Evolutionary conservation across 495 filamentous ascomycete genomes (phyloP), one percentile per base, ranked within the genome.

Genomic region (Saxophila tyrrhenica): DNA sequence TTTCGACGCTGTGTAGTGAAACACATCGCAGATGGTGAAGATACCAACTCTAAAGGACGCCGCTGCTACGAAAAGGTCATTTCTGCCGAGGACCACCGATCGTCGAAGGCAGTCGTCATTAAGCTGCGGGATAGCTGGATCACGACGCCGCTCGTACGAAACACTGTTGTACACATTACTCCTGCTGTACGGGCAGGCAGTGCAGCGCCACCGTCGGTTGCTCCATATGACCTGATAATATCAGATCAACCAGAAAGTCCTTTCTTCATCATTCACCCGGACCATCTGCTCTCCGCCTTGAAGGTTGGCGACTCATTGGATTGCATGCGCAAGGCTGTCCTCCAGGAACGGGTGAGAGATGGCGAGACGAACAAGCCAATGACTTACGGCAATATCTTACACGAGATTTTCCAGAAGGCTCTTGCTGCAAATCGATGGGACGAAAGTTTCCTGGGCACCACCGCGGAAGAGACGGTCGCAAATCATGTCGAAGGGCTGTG

Each of bases 381-480:
- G 56, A 78, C 94, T 3, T 98, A 95, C 64, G 92, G 92, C 29
- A 87, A 84, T 20, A 80, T 97, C 39, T 78, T 98, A 16, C 92
- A 98, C 69, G 90, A 95, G 55, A 77, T 97, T 46, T 95, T 96
- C 61, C 91, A 97, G 70, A 81, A 87, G 59, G 89, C 91, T 0
- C 68, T 98, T 67, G 80, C 83, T 68, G 80, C 79, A 2, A 95
- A 97, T 62, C 69, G 78, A 57, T 97, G 92, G 87, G 84, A 86
- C 56, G 69, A 73, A 19, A 68, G 71, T 1, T 90, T 80, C 52
- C 68, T 98, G 46, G 70, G 69, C 39, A 62, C 72, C 9, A 63
- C 83, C 39, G 85, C 94, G 51, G 75, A 83, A 51, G 71, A 67
- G 19, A 79, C 87, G 20, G 71, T 86, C 11, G 65, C 75, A 20